Base-by-base conservation (phyloP, 1,139 yeast genomes). In the Suhomyces panamericanus region DNA sequence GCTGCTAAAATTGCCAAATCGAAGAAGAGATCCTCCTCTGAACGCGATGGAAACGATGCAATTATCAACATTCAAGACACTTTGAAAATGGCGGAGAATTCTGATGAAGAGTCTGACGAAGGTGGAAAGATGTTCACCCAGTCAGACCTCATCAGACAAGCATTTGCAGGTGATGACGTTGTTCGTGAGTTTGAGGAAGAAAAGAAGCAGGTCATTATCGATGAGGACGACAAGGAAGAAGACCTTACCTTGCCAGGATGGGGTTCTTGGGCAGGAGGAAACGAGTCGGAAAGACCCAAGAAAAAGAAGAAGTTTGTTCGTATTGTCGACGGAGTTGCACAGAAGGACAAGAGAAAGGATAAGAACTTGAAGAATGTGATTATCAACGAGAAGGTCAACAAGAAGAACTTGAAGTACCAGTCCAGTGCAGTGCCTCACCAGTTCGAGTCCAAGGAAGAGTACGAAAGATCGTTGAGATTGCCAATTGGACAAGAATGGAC, bases 401-500 rank as follows among this genome's bases (percentile, higher is more conserved):
- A 91, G 70, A 87, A 86, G 77, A 85, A 83, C 59, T 70, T 81
- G 61, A 88, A 88, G 64, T 91, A 88, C 67, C 91, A 85, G 63
- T 86, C 96, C 3, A 77, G 84, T 39, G 81, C 84, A 22, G 96
- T 93, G 41, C 99, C 99, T 27, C 91, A 84, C 77, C 98, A 97
- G 46, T 93, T 78, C 64, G 97, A 93, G 67, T 85, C 85, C 49
- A 78, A 85, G 60, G 99, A 90, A 62, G 98, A 93, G 68, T 95
- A 93, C 64, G 99, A 93, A 66, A 80, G 96, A 61, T 84, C 96
- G 3, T 73, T 93, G 58, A 80, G 96, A 61, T 86, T 90, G 90
- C 98, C 99, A n/a, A 73, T 93, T 50, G 99, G 99, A 28, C 96
- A 88, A 66, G 96, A 93, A 69, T 93, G 98, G 98, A 83, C 95